These are phyloP conservation scores for Nicotiana tabacum DNA, from an alignment of 257 asterid species.

Conservation along the genomic window DNA sequence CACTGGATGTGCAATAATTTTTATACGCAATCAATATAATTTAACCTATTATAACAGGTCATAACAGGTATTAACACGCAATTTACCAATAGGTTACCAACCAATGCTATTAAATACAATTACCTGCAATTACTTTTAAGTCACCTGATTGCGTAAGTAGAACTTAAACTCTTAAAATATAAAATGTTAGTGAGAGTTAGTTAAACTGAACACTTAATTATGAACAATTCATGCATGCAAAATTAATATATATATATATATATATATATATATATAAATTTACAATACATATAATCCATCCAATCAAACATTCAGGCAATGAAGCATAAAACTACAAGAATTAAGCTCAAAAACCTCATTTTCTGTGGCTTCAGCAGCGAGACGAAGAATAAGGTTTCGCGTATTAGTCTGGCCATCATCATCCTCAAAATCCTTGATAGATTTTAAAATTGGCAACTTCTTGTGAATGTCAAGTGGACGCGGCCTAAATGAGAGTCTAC, in stretches of 20 bases:
- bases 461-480: conserved; percentile 95
- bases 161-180: not conserved
- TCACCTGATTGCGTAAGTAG: too few relatives aligned
- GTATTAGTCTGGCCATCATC: conserved; percentile 82
- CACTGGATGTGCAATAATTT: too few relatives aligned
- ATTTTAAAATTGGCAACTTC: conserved; percentile 92
- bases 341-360: conserved; percentile 45
- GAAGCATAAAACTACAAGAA: not conserved
- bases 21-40: too few relatives aligned
- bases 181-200: not conserved
- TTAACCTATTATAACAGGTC: too few relatives aligned
- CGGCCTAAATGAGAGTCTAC: conserved; percentile 97
- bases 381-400: conserved; percentile 81
- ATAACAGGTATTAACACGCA: too few relatives aligned
- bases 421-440: conserved; percentile 92
- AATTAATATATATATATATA: not conserved
- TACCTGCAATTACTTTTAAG: too few relatives aligned
- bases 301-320: not conserved
- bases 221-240: not conserved
- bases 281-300: too few relatives aligned
- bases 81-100: too few relatives aligned
- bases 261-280: too few relatives aligned
- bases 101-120: too few relatives aligned
- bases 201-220: not conserved
- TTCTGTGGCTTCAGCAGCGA: conserved; percentile 62